Conservation (phyloP, 768 basidiomycete genomes). For the Termitomyces sp. region DNA sequence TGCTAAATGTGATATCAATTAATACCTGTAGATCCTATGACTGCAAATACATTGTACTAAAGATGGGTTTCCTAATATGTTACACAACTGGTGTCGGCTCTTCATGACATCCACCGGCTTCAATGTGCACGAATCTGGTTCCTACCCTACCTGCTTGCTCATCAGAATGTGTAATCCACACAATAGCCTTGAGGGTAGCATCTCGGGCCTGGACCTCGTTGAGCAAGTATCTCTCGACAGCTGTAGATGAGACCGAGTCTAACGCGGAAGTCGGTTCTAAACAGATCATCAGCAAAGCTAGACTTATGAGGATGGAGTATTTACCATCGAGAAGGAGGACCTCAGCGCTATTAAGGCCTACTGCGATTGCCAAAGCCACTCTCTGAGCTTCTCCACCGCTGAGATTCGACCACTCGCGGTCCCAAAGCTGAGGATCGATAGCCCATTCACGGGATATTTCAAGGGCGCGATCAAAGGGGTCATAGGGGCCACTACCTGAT, state of each 20-base stretch:
- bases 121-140: constrained; percentile 54
- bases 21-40: neutral
- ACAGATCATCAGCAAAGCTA: neutral
- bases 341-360: constrained; percentile 72
- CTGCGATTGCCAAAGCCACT: constrained; percentile 69
- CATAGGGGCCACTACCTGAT: constrained; percentile 12
- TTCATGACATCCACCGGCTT: constrained; percentile 37
- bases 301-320: constrained; percentile 14
- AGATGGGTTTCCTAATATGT: neutral
- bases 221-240: constrained; percentile 61
- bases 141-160: constrained; percentile 76
- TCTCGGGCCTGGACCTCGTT: constrained; percentile 42
- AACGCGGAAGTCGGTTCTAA: constrained; percentile 88
- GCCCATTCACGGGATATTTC: constrained; percentile 62
- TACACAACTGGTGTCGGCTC: constrained; percentile 19
- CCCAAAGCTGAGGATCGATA: constrained; percentile 65
- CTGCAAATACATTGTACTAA: neutral
- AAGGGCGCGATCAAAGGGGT: constrained; percentile 32
- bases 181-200: constrained; percentile 57
- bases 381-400: constrained; percentile 88
- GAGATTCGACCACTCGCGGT: constrained; percentile 69
- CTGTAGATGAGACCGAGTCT: constrained; percentile 57
- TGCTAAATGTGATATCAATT: neutral
- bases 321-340: constrained; percentile 75
- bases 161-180: constrained; percentile 88